Base-by-base conservation (phyloP, 352 stramenopile genomes). In the Phytophthora vignae region DNA sequence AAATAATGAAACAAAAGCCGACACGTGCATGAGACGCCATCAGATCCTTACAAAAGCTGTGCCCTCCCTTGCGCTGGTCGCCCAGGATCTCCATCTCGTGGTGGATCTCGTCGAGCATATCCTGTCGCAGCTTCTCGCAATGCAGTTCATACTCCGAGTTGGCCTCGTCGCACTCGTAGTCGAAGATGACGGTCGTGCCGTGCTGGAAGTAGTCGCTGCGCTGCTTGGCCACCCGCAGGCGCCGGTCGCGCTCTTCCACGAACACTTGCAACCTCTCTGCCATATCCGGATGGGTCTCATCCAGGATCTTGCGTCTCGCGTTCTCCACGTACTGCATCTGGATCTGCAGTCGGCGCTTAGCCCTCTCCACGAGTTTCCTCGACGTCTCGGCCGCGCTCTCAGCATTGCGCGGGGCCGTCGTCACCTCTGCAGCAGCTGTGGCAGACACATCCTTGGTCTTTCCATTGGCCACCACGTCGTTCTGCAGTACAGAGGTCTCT, bases 31-130 rank as follows among this genome's bases (percentile, higher is more conserved):
- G 55, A 60, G 52, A 25, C 8, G 29, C 19, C 48, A 22, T 3
- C 19, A 58, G 15, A 22, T 55, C 15, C 75, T 55, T 80, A 88
- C 82, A 71, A 1, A 78, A 83, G 29, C 64, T 76, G 54, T 78
- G 79, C 21, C 71, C 82, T 53, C 85, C 84, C 27, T 89, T 91
- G 55, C 83, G 85, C 69, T 95, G 85, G 60, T 92, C 88, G 52
- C 88, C 76, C 31, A 93, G 77, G 59, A 93, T 90, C 66, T 95
- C 86, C 75, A 95, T 94, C 74, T 95, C 88, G 44, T 93, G 78
- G 49, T 93, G 83, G 74, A 95, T 95, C 72, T 95, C 88, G 27
- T 94, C 87, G 25, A 95, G 76, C 88, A 95, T 95, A 63, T 94
- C 87, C 25, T 94, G 83, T 19, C 88, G 85, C 57, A 95, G 70